Evolutionary conservation across 345 rosid species (phyloP).

Genomic region (Sonneratia alba): DNA sequence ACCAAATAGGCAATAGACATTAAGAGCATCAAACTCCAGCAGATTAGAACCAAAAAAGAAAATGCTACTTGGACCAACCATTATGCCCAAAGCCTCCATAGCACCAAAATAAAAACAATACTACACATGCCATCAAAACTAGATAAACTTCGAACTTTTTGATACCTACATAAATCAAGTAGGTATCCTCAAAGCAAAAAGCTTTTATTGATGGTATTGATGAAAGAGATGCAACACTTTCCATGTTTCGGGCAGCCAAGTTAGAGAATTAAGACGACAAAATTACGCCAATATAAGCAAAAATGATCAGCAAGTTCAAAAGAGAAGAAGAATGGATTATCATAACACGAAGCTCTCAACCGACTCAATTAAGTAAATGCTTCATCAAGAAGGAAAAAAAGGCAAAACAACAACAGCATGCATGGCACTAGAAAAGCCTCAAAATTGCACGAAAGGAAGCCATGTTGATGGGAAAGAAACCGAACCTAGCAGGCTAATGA

Average conservation of each 20-base stretch:
- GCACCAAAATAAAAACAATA: neutral
- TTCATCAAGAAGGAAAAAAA: neutral
- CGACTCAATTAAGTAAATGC: neutral
- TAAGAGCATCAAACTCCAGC: neutral
- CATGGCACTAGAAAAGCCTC: neutral
- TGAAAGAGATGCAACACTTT: neutral
- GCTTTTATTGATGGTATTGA: neutral
- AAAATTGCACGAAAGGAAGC: neutral
- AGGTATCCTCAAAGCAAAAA: neutral
- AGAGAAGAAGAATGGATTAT: neutral
- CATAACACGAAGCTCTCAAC: neutral
- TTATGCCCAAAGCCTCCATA: neutral
- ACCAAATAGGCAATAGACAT: neutral
- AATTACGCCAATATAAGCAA: neutral
- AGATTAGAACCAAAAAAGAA: neutral
- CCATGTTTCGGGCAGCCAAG: neutral
- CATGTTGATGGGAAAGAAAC: neutral
- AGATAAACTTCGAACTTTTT: neutral
- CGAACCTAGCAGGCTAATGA: slow-evolving; percentile 93
- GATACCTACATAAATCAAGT: neutral
- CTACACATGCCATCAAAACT: neutral
- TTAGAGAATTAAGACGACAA: neutral
- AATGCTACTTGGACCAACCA: neutral
- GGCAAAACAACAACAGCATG: neutral
- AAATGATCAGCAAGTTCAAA: neutral